Evolutionary conservation across 371 early-diverging fungal genomes (phyloP), one percentile per base, ranked within the genome.

Genomic region (Mucor irregularis): DNA sequence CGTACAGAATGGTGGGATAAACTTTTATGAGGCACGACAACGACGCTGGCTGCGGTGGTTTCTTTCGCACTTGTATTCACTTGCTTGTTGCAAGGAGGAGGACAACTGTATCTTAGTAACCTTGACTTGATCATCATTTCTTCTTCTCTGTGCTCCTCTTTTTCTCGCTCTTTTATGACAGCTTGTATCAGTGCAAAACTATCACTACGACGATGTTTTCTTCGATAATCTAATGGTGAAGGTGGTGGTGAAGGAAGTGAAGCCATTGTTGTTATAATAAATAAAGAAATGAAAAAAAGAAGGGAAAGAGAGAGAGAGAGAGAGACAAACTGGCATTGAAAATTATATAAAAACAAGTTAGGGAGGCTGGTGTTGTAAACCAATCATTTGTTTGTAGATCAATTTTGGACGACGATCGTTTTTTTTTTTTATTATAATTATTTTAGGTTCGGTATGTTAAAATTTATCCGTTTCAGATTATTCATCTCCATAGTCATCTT

Each of bases 101-200:
- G 49, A 22, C 38, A 34, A 25, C 55, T 54, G 29, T 34, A 53
- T 14, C 49, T 42, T 45, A 60, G 25, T 25, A 44, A 31, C 22
- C 29, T 53, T 17, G 47, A 37, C 45, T 61, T 52, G 30, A 66
- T 19, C 64, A 66, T 62, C 13, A 52, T 55, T 40, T 67, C 70
- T 17, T 68, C 61, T 45, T 74, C 64, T 53, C 68, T 54, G 24
- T 62, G 58, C 42, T 72, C 70, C 30, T 49, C 24, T 46, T 67
- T 60, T 47, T 76, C 62, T 48, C 70, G 60, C 46, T 72, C 73
- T 56, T 62, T 64, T 4, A 76, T 70, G 17, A 76, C 63, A 5
- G 62, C 58, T 47, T 76, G 76, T 34, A 76, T 29, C 11, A 69
- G 31, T 19, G 68, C 57, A 47, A 62, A 76, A 31, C 66, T 62